Evolutionary conservation across 768 basidiomycete genomes (phyloP).

Genomic region (Cyclocybe cylindracea): DNA sequence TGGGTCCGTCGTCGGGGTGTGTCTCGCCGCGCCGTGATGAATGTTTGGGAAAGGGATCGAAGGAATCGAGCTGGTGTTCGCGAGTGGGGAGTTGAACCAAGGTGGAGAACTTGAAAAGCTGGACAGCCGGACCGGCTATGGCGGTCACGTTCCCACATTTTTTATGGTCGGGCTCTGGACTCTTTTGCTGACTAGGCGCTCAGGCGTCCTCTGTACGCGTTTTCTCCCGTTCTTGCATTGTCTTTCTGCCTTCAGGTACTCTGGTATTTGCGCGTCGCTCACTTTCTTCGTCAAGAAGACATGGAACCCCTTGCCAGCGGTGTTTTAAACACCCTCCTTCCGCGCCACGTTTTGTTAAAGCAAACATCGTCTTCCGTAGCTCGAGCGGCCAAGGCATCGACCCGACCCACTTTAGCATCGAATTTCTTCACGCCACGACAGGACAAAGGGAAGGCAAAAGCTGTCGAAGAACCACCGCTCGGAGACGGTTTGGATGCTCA

Average conservation of each 20-base stretch:
- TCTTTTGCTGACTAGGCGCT: too few relatives aligned
- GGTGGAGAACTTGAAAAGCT: neutral
- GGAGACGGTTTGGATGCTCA: slow-evolving; percentile 36
- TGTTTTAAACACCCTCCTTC: slow-evolving; percentile 49
- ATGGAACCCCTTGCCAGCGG: slow-evolving; percentile 63
- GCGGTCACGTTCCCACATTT: slow-evolving; percentile 10
- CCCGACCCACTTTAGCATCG: slow-evolving; percentile 31
- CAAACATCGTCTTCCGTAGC: slow-evolving; percentile 9
- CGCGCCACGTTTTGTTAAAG: slow-evolving; percentile 29
- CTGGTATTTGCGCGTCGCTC: neutral
- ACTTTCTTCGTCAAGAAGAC: neutral
- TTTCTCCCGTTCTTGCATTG: neutral
- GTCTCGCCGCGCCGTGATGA: neutral
- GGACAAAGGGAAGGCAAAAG: slow-evolving; percentile 56
- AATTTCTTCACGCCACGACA: slow-evolving; percentile 59
- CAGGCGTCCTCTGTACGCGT: too few relatives aligned
- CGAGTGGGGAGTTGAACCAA: neutral
- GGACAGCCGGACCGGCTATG: neutral
- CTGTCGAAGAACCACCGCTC: slow-evolving; percentile 25
- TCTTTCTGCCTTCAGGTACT: neutral
- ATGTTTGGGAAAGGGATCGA: slow-evolving; percentile 1
- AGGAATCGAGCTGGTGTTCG: neutral
- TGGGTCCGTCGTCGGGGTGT: neutral
- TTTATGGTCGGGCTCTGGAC: neutral
- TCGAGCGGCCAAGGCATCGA: slow-evolving; percentile 13